Base-by-base conservation (phyloP, 75 land plant genomes). In the Picea glauca region DNA sequence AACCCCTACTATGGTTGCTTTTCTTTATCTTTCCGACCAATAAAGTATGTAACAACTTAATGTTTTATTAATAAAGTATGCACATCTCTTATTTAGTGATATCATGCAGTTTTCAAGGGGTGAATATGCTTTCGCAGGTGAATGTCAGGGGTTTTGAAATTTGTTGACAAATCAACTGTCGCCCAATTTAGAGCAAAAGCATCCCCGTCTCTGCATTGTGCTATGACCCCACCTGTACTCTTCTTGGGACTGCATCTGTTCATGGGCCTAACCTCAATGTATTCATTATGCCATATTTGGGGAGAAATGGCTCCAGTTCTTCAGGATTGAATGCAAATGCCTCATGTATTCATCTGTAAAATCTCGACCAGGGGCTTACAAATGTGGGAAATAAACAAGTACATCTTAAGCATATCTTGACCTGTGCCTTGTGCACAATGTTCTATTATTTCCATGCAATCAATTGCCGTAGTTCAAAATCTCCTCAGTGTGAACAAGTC, bases 261-360 rank as follows among this genome's bases (percentile, higher is more conserved):
- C 91, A 97, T 75, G 99, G 99, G 18, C 95, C 92, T 80, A 97
- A 87, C 78, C 87, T 97, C 32, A 97, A 97, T 83, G 91, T 97
- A 31, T 87, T 79, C 84, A 90, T 95, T 31, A 88, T 86, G 80
- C 91, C 98, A 15, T 84, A 77, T 4, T 30, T 62, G 14, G 21
- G 15, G 20, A 83, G 82, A 23, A 82, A 31, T 64, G 85, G 84
- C 13, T 78, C 88, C 30, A 80, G 21, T 75, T 80, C 80, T 75
- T n/a, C 65, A 54, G 76, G 38, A 5, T 74, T 54, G 50, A 90
- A 85, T 84, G 40, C 80, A 14, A 85, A 68, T 63, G 17, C 75
- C 8, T 81, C 94, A 9, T 82, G 85, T 75, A 82, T 84, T 33
- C 99, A 95, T 80, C 93, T 98, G 12, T 98, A 98, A 81, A 91